These are phyloP conservation scores for Xylariales sp. DNA, from an alignment of 2,329 filamentous ascomycete species.

Conservation along the genomic window DNA sequence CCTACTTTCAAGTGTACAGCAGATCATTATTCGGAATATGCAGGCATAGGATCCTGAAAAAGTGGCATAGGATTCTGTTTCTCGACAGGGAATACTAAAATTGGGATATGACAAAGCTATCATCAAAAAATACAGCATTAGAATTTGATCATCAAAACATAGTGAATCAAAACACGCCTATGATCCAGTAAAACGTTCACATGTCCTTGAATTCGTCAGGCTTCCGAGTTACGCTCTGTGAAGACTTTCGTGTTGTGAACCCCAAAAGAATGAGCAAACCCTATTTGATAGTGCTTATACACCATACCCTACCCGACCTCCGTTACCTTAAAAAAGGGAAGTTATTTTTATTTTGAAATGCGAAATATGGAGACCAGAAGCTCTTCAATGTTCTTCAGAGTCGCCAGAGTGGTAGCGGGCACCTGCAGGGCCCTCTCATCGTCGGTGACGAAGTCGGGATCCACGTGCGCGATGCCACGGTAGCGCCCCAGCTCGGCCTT, in stretches of 20 bases:
- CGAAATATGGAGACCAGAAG: not conserved
- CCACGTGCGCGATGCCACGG: too few species aligned
- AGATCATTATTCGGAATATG: not conserved
- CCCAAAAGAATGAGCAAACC: too few species aligned
- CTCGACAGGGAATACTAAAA: too few species aligned
- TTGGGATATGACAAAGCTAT: not conserved
- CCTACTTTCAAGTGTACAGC: too few species aligned
- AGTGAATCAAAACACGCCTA: not conserved
- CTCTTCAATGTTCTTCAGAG: not conserved
- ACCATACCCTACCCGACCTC: not conserved
- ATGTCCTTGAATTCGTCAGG: too few species aligned
- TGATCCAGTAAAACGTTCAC: not conserved
- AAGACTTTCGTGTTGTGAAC: not conserved
- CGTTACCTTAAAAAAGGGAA: not conserved
- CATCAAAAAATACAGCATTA: not conserved
- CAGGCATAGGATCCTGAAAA: not conserved
- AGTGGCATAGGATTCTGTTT: too few species aligned
- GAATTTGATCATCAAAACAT: not conserved
- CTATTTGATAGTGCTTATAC: not conserved
- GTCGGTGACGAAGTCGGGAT: slow-evolving; percentile 8
- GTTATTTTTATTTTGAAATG: too few species aligned
- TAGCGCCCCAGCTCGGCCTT: slow-evolving; percentile 8
- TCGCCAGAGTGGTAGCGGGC: not conserved
- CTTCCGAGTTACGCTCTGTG: not conserved
- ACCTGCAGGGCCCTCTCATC: not conserved